A percentile compares a stretch with the other conserved stretches of the same genome.
These are phyloP conservation scores for Papilionanthe hybrid DNA, from an alignment of 116 monocot genomes.

Conservation along the genomic window DNA sequence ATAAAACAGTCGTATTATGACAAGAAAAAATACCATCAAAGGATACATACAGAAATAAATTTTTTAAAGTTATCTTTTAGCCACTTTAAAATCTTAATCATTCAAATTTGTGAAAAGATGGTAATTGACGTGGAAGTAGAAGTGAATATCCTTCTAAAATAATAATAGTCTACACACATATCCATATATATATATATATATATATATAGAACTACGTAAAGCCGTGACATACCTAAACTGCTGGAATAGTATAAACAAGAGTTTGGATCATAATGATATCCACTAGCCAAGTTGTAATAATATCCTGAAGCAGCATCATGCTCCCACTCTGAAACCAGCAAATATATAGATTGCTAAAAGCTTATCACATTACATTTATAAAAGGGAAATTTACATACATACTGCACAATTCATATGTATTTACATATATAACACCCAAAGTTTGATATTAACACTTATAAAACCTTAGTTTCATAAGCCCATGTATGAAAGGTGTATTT, in stretches of 20 bases:
- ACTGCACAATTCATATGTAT: too few species aligned
- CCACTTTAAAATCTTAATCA: neutral
- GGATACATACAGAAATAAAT: neutral
- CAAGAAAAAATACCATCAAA: neutral
- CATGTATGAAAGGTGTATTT: too few species aligned
- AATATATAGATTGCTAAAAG: neutral
- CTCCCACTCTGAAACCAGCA: constrained; percentile 54
- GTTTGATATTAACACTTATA: too few species aligned
- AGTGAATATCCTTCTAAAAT: neutral
- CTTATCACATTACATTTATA: neutral
- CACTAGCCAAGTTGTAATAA: constrained; percentile 63
- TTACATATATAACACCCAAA: too few species aligned
- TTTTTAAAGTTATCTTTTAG: neutral
- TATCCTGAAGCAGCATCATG: constrained; percentile 76
- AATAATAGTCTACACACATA: neutral
- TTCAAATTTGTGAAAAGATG: neutral
- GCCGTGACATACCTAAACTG: constrained; percentile 35
- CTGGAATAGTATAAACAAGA: constrained; percentile 62
- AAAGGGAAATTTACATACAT: neutral
- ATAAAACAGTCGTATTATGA: neutral
- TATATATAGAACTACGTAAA: neutral
- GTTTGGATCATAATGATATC: constrained; percentile 63
- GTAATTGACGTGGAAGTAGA: neutral
- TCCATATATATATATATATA: neutral
- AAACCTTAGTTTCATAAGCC: too few species aligned